Base-by-base conservation (phyloP, 2,329 filamentous ascomycete genomes). In the Aspergillus pseudotamarii region DNA sequence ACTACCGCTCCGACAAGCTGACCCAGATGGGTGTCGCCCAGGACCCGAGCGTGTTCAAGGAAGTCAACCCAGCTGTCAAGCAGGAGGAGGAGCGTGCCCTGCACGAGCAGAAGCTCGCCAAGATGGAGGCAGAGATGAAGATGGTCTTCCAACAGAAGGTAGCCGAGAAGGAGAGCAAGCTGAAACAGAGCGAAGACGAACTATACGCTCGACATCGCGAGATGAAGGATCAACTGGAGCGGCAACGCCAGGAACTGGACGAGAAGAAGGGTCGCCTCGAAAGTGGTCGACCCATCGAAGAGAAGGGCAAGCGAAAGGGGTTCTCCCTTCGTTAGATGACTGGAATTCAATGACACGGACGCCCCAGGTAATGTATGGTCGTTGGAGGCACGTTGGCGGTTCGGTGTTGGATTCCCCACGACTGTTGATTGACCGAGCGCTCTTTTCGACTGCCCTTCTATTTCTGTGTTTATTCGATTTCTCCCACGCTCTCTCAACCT, bases 121-220 rank as follows among this genome's bases (percentile, higher is more conserved):
- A 99, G 92, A 99, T 99, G 95, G 95, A 99, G 83, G 89, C 93
- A 76, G 95, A 99, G 82, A 99, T 99, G 95, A 99, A 99, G 92
- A 97, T 97, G 92, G 95, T 99, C 72, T 99, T 99, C 93, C 95
- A 98, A 81, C 95, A 99, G 81, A 99, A 99, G 91, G 95, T 99
- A 36, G 89, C 93, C 70, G 95, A 99, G 82, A 99, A 99, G 86
- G 95, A 99, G 84, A 97, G 93, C 88, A 99, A 99, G 84, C 86
- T 99, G 79, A 96, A 96, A 85, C 95, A 98, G 84, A 97, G 93
- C 86, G 95, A 99, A 82, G 95, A 99, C 81, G 95, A 99, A 86
- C 85, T 99, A 63, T 98, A 98, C 77, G 94, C 95, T 70, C 91
- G 95, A 73, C 95, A 99, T 85, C 90, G 94, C 78, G 95, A 99